Conservation (phyloP, 768 basidiomycete species). For the Russula emetica region DNA sequence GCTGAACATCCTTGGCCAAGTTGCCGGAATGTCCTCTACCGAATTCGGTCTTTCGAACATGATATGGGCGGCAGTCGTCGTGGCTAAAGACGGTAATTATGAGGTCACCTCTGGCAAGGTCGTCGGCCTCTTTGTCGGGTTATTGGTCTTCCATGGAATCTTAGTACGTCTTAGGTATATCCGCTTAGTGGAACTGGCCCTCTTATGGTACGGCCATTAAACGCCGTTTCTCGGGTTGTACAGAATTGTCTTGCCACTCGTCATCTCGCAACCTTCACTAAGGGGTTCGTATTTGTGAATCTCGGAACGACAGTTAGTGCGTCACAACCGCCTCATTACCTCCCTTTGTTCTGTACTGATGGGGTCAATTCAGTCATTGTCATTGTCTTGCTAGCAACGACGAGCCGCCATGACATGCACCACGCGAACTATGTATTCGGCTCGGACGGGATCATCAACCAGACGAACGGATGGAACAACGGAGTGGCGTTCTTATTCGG, state of each 20-base stretch:
- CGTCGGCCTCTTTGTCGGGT: slow-evolving; percentile 71
- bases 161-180: slow-evolving; percentile 41
- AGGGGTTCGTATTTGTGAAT: slow-evolving; percentile 82
- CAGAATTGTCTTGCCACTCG: slow-evolving; percentile 72
- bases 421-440: slow-evolving; percentile 77
- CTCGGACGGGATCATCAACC: slow-evolving; percentile 65
- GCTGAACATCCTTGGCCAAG: slow-evolving; percentile 81
- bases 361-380: slow-evolving; percentile 60
- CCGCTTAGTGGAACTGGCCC: background rate
- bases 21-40: slow-evolving; percentile 81
- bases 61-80: slow-evolving; percentile 72
- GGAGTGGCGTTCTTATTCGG: slow-evolving; percentile 85
- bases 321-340: slow-evolving; percentile 27
- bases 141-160: slow-evolving; percentile 74
- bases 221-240: background rate
- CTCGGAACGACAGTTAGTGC: slow-evolving; percentile 68
- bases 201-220: background rate
- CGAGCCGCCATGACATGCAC: slow-evolving; percentile 74
- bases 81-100: slow-evolving; percentile 58
- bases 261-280: slow-evolving; percentile 68
- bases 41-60: slow-evolving; percentile 78
- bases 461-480: slow-evolving; percentile 72
- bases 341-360: background rate
- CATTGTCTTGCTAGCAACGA: slow-evolving; percentile 75
- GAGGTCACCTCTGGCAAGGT: slow-evolving; percentile 63